Base-by-base conservation (phyloP, 371 early-diverging fungal species). In the Mortierella polycephala region DNA sequence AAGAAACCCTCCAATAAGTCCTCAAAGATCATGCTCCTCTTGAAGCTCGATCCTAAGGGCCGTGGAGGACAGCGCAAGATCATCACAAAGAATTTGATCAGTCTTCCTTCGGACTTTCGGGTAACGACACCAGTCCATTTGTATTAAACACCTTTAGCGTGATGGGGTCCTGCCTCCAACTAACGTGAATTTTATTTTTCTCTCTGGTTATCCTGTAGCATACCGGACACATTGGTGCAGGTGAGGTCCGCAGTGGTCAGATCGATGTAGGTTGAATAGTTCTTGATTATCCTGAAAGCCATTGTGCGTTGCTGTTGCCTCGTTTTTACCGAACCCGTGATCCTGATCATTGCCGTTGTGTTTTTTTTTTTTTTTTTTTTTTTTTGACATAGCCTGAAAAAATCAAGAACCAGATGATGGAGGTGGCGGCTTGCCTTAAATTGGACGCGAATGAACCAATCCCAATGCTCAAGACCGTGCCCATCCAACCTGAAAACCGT, bases 221-320 rank as follows among this genome's bases (percentile, higher is more conserved):
- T 72, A 77, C 79, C 50, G 79, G 79, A 18, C 79, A 77, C 54
- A 77, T 77, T 40, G 79, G 79, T 77, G 79, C 79, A 77, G 79
- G 79, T 58, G 79, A 77, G 57, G 79, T 77, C 60, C 79, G 79
- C 20, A 77, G 79, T 41, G 79, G 79, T 7, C 72, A 72, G 65
- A 72, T 77, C 53, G 69, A 77, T 57, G 79, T 77, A 77, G 69
- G 79, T 72, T 30, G 30, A 30, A 4, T 30, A 4, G 30, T 30
- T 30, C 30, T 30, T 30, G 30, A 30, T 13, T 62, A 41, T 51
- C 47, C 47, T n/a, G 12, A 47, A 12, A 47, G 10, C 16, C n/a
- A 5, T 20, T 42, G 13, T 41, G 30, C 40, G 39, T 39, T 16
- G 8, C n/a, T 37, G 10, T 55, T 30, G 56, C 44, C 44, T 37